A percentile compares a stretch with the other conserved stretches of the same genome.
phyloP scores from a whole-genome alignment of 805 yeast species.

The Hanseniaspora thailandica region DNA sequence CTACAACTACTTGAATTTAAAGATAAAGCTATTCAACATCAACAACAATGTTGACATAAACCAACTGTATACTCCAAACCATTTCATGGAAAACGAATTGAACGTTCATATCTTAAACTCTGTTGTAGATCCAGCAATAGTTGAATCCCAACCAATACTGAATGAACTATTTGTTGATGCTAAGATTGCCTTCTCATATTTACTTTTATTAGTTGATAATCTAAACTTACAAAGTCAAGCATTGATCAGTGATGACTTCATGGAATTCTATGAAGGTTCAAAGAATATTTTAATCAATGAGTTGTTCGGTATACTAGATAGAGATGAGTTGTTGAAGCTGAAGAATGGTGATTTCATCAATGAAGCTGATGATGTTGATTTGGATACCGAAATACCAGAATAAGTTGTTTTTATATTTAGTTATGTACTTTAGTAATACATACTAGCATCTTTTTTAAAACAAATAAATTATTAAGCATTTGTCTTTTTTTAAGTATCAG shows the following conservation, averaged over 20 bases:
- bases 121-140: slow-evolving; percentile 32
- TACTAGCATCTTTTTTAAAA: no score
- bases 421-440: no score
- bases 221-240: slow-evolving; percentile 21
- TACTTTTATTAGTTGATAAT: slow-evolving; percentile 36
- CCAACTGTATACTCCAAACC: slow-evolving; percentile 21
- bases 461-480: no score
- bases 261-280: slow-evolving; percentile 34
- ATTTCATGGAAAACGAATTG: slow-evolving; percentile 24
- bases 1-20: slow-evolving; percentile 46
- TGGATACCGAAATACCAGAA: slow-evolving; percentile 20
- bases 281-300: slow-evolving; percentile 44
- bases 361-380: slow-evolving; percentile 30
- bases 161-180: slow-evolving; percentile 27
- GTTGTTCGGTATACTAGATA: slow-evolving; percentile 50
- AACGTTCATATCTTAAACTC: slow-evolving; percentile 27
- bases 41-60: slow-evolving; percentile 18
- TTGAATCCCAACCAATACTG: slow-evolving; percentile 17
- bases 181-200: slow-evolving; percentile 31
- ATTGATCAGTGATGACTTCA: slow-evolving; percentile 21
- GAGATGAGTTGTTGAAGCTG: slow-evolving; percentile 22
- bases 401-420: neutral
- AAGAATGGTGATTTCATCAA: slow-evolving; percentile 31
- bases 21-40: slow-evolving; percentile 23
- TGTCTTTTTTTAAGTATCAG: no score